Percentiles rank a stretch among this genome's conserved stretches.
These are phyloP conservation scores for Sapria himalayana DNA, from an alignment of 345 rosid species.

Conservation along the genomic window DNA sequence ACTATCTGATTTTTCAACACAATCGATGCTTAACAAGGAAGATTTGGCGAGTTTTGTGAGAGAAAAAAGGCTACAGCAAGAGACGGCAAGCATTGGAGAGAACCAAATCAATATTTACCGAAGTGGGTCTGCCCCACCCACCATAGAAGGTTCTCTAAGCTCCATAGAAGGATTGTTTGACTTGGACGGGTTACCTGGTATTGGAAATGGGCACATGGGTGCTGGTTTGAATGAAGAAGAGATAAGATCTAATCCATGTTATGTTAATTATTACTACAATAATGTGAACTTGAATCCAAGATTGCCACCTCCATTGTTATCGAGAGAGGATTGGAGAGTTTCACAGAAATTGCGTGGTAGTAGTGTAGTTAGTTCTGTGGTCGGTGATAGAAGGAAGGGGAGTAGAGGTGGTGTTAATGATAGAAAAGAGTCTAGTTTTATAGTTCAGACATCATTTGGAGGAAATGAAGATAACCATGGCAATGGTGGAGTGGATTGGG, in stretches of 20 bases:
- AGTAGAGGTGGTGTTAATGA: constrained; percentile 16
- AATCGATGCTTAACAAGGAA: constrained; percentile 32
- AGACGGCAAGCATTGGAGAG: constrained; percentile 28
- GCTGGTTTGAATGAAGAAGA: constrained; percentile 43
- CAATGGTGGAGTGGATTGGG: constrained; percentile 46
- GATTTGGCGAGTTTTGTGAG: constrained; percentile 29
- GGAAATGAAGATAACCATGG: constrained; percentile 24
- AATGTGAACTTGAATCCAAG: constrained; percentile 71
- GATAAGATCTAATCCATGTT: constrained; percentile 65
- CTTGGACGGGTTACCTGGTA: constrained; percentile 13
- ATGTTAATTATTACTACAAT: constrained; percentile 51
- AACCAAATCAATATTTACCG: constrained; percentile 43
- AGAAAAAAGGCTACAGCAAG: constrained; percentile 23
- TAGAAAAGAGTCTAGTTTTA: constrained; percentile 26
- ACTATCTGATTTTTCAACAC: constrained; percentile 29
- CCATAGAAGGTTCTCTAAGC: constrained; percentile 60
- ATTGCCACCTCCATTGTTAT: constrained; percentile 68
- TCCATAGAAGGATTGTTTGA: constrained; percentile 50
- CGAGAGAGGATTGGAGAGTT: constrained; percentile 71
- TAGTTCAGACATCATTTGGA: constrained; percentile 60
- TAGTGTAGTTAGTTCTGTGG: constrained; percentile 22
- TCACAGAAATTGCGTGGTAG: constrained; percentile 36
- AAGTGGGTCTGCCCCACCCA: constrained; percentile 94
- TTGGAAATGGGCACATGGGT: constrained; percentile 12
- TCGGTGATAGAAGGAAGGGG: constrained; percentile 45